These are phyloP conservation scores for Sanghuangporus baumii DNA, from an alignment of 1,284 basidiomycete species.

Conservation along the genomic window DNA sequence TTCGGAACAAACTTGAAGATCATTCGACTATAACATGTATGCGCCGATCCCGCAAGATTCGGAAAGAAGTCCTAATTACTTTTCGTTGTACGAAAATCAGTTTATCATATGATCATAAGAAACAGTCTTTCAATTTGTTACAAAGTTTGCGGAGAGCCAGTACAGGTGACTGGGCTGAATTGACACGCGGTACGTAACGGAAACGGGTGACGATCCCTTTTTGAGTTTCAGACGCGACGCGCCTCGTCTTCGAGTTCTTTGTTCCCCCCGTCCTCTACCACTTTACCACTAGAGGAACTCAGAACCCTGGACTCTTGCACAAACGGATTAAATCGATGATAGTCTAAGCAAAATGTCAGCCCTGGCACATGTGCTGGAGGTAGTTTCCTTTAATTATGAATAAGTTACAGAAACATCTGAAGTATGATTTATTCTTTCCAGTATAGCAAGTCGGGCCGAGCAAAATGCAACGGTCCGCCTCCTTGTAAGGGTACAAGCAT, in stretches of 20 bases:
- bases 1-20: neutral
- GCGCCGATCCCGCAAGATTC: too few relatives aligned
- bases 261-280: neutral
- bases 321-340: neutral
- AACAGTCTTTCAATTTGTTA: too few relatives aligned
- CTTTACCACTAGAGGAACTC: neutral
- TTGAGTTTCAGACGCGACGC: neutral
- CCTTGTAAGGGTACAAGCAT: slow-evolving; percentile 55
- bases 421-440: slow-evolving; percentile 24
- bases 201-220: neutral
- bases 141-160: too few relatives aligned
- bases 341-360: neutral
- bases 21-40: neutral
- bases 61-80: too few relatives aligned
- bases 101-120: too few relatives aligned
- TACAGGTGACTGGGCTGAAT: neutral
- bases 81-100: too few relatives aligned
- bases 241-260: neutral
- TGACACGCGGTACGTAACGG: neutral
- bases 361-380: slow-evolving; percentile 13
- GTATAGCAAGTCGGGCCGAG: slow-evolving; percentile 67
- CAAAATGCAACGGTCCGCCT: slow-evolving; percentile 57
- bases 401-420: neutral
- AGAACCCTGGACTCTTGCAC: neutral
- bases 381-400: neutral